Percentiles rank a stretch among this genome's conserved stretches.
Evolutionary conservation across 75 land plant species (phyloP).

Genomic region (Pseudotsuga menziesii): DNA sequence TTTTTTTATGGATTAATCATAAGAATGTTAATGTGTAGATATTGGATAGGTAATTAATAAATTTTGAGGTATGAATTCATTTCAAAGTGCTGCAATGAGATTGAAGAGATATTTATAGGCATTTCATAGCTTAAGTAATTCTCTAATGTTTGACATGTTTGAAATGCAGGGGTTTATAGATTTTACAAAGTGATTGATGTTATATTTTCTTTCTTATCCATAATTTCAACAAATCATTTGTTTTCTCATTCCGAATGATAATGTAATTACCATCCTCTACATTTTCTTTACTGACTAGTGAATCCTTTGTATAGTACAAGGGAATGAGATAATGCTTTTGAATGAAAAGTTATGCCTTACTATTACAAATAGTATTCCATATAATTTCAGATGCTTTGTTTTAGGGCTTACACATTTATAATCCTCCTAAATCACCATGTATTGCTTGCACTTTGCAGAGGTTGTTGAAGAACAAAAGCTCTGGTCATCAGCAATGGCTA

Average conservation of each 20-base stretch:
- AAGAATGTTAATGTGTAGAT: not conserved
- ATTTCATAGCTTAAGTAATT: not conserved
- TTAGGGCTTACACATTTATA: not conserved
- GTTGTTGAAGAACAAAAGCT: slow-evolving; percentile 50
- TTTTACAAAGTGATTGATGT: not conserved
- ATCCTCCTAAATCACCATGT: not conserved
- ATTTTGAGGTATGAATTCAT: not conserved
- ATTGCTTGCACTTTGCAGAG: slow-evolving; percentile 18
- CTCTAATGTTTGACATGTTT: not conserved
- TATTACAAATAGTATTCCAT: not conserved
- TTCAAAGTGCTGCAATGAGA: not conserved
- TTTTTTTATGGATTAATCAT: not conserved
- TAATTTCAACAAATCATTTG: not conserved
- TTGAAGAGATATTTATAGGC: not conserved
- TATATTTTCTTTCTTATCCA: not conserved
- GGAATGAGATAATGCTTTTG: not conserved
- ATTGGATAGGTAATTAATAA: not conserved
- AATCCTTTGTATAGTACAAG: not conserved
- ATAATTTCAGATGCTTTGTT: not conserved
- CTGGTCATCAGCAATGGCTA: slow-evolving; percentile 29
- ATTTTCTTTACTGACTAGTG: not conserved
- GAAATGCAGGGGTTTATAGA: not conserved
- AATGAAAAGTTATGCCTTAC: not conserved
- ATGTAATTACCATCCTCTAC: not conserved
- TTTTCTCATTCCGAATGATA: not conserved